Conservation (phyloP, 1,284 basidiomycete genomes). For the Trichosporon faecale region DNA sequence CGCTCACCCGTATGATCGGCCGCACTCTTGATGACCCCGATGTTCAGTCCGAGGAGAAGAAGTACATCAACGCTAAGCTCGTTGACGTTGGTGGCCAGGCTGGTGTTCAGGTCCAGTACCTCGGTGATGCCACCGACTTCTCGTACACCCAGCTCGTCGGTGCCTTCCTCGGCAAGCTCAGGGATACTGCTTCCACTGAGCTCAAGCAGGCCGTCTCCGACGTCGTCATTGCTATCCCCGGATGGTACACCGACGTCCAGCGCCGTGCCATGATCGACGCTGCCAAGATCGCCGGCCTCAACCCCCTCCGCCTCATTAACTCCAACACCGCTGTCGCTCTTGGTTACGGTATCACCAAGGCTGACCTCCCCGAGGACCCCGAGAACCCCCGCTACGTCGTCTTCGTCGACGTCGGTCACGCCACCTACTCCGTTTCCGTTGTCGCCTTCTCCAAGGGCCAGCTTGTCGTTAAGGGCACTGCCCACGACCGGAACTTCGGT, state of each 20-base stretch:
- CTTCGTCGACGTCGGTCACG: slow-evolving; percentile 91
- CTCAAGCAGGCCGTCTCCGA: slow-evolving; percentile 81
- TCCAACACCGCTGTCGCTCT: slow-evolving; percentile 89
- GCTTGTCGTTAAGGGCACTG: slow-evolving; percentile 75
- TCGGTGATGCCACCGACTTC: slow-evolving; percentile 72
- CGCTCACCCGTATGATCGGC: slow-evolving; percentile 81
- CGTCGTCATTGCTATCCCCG: slow-evolving; percentile 87
- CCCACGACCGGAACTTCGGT: slow-evolving; percentile 85
- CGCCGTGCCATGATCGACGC: slow-evolving; percentile 83
- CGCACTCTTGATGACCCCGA: slow-evolving; percentile 72
- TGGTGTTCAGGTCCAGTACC: slow-evolving; percentile 80
- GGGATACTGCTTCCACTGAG: slow-evolving; percentile 76
- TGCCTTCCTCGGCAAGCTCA: slow-evolving; percentile 81
- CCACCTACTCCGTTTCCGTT: slow-evolving; percentile 75
- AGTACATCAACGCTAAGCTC: slow-evolving; percentile 79
- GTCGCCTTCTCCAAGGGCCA: slow-evolving; percentile 90
- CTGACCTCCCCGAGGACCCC: slow-evolving; percentile 73
- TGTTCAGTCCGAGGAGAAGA: slow-evolving; percentile 75
- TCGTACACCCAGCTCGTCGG: slow-evolving; percentile 81
- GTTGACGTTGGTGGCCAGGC: slow-evolving; percentile 76
- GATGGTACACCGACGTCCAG: slow-evolving; percentile 90
- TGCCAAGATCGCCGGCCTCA: slow-evolving; percentile 79
- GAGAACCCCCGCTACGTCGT: slow-evolving; percentile 79
- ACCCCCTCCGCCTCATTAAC: slow-evolving; percentile 87
- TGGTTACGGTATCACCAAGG: slow-evolving; percentile 94